Evolutionary conservation across 345 rosid species (phyloP).

Genomic region (Combretum micranthum): DNA sequence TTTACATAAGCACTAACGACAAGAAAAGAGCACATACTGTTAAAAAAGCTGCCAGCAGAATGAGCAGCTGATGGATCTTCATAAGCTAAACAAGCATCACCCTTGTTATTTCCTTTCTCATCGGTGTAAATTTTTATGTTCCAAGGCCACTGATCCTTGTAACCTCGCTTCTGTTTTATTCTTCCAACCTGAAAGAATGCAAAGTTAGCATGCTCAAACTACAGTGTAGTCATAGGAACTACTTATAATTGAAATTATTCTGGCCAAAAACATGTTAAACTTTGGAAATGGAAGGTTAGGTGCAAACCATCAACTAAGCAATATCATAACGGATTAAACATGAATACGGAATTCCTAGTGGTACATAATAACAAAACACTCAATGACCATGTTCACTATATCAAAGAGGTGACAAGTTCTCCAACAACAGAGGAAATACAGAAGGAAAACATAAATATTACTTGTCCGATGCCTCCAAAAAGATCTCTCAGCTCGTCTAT

Average conservation of each 20-base stretch:
- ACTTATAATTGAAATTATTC: too few relatives aligned
- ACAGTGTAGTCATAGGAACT: not conserved
- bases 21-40: slow-evolving; percentile 29
- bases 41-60: slow-evolving; percentile 84
- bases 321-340: not conserved
- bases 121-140: slow-evolving; percentile 92
- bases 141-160: slow-evolving; percentile 98
- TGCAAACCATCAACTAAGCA: not conserved
- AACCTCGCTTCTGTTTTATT: slow-evolving; percentile 96
- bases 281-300: too few relatives aligned
- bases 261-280: not conserved
- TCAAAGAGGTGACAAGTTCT: too few relatives aligned
- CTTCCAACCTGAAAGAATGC: slow-evolving; percentile 62
- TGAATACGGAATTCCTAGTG: not conserved
- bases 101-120: slow-evolving; percentile 84
- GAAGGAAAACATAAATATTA: slow-evolving; percentile 24
- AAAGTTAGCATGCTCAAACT: slow-evolving; percentile 3
- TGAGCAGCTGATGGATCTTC: slow-evolving; percentile 98
- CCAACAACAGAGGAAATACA: too few relatives aligned
- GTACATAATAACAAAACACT: not conserved
- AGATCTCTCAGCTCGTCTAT: slow-evolving; percentile 78
- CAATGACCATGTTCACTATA: too few relatives aligned
- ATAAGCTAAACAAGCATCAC: slow-evolving; percentile 83
- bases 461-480: slow-evolving; percentile 98
- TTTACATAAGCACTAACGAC: slow-evolving; percentile 5